Base-by-base conservation (phyloP, 495 filamentous ascomycete genomes). In the Chlorociboria aeruginascens region DNA sequence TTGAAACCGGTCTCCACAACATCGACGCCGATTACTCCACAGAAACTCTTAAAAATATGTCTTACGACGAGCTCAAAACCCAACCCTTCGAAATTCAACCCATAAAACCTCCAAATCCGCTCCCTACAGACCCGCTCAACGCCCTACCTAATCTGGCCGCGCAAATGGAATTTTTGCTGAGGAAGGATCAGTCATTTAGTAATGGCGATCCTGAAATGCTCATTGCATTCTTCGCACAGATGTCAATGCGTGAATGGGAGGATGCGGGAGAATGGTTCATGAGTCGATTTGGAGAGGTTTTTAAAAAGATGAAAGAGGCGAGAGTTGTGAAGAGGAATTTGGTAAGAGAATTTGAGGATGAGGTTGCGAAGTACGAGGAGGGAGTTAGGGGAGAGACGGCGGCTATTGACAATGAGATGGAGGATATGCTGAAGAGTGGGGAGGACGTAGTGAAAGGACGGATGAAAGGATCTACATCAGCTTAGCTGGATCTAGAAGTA, bases 221-320 rank as follows among this genome's bases (percentile, higher is more conserved):
- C 48, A 66, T 66, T 40, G 62, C 67, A 1, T 85, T 87, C 61
- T 79, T 89, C 52, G 64, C 71, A 8, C 71, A 70, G 6, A 66
- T 94, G 57, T 58, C 74, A 3, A 70, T 85, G 17, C 67, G 74
- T 25, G 82, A 90, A 59, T 92, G 88, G 83, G 88, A 95, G 59
- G 71, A 82, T 40, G 77, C 81, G 11, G 88, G 88, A 7, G 86
- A 95, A 51, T 80, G 83, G 69, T 77, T 95, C 35, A 65, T 90
- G 11, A 76, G 78, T 3, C 74, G 73, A 50, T 89, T 92, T 55
- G 67, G 68, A 6, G 67, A 71, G 7, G 61, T 89, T 13, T 68
- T 89, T 51, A 59, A 66, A 13, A 72, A 77, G 53, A 73, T 89
- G 57, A 84, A 76, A 49, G 67, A 76, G 0, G 68, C 79, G 29